phyloP scores from a whole-genome alignment of 1,284 basidiomycete species.

The Puccinia polysora region DNA sequence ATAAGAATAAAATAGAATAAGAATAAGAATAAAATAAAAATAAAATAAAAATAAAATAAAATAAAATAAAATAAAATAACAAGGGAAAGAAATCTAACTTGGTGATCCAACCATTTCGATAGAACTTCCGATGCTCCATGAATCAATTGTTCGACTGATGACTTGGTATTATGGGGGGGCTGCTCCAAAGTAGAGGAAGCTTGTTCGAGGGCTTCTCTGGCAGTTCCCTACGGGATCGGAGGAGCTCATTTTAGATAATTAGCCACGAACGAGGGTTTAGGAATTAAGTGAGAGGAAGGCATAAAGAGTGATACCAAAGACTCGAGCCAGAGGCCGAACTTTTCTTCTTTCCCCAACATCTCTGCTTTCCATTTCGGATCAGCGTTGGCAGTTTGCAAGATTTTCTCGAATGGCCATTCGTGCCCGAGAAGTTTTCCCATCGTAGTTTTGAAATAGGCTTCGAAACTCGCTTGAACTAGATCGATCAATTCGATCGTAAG shows the following conservation, averaged over 20 bases:
- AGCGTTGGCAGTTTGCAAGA: conserved; percentile 43
- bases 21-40: neutral
- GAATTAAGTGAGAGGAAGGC: neutral
- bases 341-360: conserved; percentile 72
- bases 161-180: neutral
- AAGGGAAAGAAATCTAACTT: conserved; percentile 8
- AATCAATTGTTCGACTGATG: conserved; percentile 2
- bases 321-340: conserved; percentile 79
- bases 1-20: too few species aligned
- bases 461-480: conserved; percentile 57
- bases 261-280: conserved; percentile 58
- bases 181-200: neutral
- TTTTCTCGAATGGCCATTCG: conserved; percentile 15
- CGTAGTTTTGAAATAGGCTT: conserved; percentile 56
- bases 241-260: conserved; percentile 54
- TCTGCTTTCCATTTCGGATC: conserved; percentile 63
- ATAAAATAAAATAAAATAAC: too few species aligned
- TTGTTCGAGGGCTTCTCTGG: conserved; percentile 49
- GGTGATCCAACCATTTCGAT: conserved; percentile 31
- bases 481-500: conserved; percentile 12
- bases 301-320: conserved; percentile 56
- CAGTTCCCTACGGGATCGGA: conserved; percentile 52
- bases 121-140: conserved; percentile 31
- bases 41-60: neutral
- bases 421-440: conserved; percentile 16